Base-by-base conservation (phyloP, 2,329 filamentous ascomycete genomes). In the Aspergillus vadensis region DNA sequence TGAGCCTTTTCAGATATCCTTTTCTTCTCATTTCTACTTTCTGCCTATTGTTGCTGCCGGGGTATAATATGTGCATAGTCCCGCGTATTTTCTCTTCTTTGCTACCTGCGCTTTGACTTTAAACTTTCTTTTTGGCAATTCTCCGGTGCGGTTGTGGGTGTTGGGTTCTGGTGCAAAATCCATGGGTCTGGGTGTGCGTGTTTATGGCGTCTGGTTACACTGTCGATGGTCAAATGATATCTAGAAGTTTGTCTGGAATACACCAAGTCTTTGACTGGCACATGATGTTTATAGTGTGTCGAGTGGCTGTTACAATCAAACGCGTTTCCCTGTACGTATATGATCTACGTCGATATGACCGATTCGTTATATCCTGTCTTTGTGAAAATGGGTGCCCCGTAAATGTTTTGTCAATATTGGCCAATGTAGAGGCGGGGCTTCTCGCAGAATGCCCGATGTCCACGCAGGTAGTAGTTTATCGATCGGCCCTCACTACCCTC, bases 201-300 rank as follows among this genome's bases (percentile, higher is more conserved):
- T 36, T 61, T 59, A 57, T 51, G 71, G 72, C 68, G 71, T 74
- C 60, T 61, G 69, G 68, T 62, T 70, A 58, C 57, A 52, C 51
- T 64, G 52, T 58, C 67, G 59, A 66, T 65, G 59, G 53, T 67
- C 56, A 56, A 58, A 65, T 61, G 63, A 65, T 36, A 36, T 63
- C 62, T 62, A 61, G 57, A 67, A 63, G 43, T 63, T 65, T 62
- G 62, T 48, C 65, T 62, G 55, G 55, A 64, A 55, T 59, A 41
- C 47, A 64, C 59, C 53, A 48, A 59, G 57, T 60, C 41, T 62
- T 48, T 62, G 55, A 60, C 56, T 62, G 47, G 49, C 56, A 61
- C 47, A 43, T 55, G 43, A 47, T 30, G 47, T 49, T 32, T 7
- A 52, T 17, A 23, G 41, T 48, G 32, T 38, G 27, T 51, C 36